Evolutionary conservation across 768 basidiomycete species (phyloP).

Genomic region (Boletus rex-veris): DNA sequence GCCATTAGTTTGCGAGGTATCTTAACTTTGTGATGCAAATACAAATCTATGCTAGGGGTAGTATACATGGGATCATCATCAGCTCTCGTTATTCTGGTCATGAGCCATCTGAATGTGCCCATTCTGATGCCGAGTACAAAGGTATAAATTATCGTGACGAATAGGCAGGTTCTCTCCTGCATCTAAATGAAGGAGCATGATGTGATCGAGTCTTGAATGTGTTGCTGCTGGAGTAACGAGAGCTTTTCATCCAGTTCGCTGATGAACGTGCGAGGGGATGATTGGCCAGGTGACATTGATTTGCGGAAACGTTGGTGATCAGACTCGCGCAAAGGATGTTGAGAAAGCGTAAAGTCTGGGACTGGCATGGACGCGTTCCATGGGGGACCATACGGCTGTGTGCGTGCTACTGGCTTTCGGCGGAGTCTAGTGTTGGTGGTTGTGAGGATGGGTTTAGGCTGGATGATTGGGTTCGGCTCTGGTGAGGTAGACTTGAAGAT

Average conservation of each 20-base stretch:
- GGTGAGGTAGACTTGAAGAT: slow-evolving; percentile 16
- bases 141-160: slow-evolving; percentile 10
- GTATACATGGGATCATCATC: slow-evolving; percentile 1
- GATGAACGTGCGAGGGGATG: slow-evolving; percentile 19
- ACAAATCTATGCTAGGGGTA: slow-evolving; percentile 15
- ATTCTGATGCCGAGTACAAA: background rate
- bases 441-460: slow-evolving; percentile 11
- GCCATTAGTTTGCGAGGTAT: background rate
- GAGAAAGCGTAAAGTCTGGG: slow-evolving; percentile 1
- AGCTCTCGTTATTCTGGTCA: background rate
- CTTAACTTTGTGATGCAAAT: slow-evolving; percentile 1
- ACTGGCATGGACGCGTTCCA: slow-evolving; percentile 33
- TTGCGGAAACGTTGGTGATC: background rate
- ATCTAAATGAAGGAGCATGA: background rate
- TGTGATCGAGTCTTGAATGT: background rate
- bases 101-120: background rate
- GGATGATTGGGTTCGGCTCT: slow-evolving; percentile 2
- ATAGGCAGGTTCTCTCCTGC: background rate
- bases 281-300: background rate
- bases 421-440: slow-evolving; percentile 15
- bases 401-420: slow-evolving; percentile 29
- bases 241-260: slow-evolving; percentile 21
- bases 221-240: slow-evolving; percentile 14
- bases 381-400: slow-evolving; percentile 38
- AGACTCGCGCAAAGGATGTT: background rate